Conservation (phyloP, 495 filamentous ascomycete genomes). For the Choiromyces venosus region DNA sequence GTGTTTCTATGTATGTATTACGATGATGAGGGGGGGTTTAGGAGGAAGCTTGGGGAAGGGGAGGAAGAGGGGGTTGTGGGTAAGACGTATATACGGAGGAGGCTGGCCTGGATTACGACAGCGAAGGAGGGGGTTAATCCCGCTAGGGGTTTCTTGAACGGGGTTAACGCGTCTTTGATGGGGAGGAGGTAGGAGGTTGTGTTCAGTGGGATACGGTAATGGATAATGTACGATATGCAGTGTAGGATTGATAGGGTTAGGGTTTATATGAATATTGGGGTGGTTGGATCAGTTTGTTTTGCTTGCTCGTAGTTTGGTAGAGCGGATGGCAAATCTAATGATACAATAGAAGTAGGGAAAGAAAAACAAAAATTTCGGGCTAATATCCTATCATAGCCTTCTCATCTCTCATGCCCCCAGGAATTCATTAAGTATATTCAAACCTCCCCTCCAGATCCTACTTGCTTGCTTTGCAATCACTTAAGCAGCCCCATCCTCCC, state of each 20-base stretch:
- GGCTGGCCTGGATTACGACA: conserved; percentile 71
- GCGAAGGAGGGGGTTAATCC: conserved; percentile 71
- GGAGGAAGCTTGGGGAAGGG: conserved; percentile 30
- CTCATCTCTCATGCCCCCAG: not conserved
- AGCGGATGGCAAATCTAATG: not conserved
- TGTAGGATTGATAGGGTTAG: not conserved
- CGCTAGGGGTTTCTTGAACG: conserved; percentile 71
- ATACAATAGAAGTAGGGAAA: not conserved
- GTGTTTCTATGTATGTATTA: conserved; percentile 60
- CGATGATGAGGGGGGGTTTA: conserved; percentile 46
- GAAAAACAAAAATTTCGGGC: not conserved
- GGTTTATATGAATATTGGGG: not conserved
- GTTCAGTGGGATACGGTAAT: too few species aligned
- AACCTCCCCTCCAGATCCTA: too few species aligned
- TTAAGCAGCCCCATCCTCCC: conserved; percentile 11
- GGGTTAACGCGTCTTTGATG: conserved; percentile 85
- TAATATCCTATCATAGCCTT: not conserved
- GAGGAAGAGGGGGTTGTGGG: conserved; percentile 48
- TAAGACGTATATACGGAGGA: conserved; percentile 70
- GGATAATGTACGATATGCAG: not conserved
- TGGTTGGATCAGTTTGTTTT: not conserved
- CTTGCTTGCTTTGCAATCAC: not conserved
- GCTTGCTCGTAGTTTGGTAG: not conserved
- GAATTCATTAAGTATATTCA: not conserved
- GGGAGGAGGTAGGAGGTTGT: conserved; percentile 22